Percentiles rank a stretch among this genome's conserved stretches.
Conservation (phyloP, 495 filamentous ascomycete species). For the Terfezia boudieri region DNA sequence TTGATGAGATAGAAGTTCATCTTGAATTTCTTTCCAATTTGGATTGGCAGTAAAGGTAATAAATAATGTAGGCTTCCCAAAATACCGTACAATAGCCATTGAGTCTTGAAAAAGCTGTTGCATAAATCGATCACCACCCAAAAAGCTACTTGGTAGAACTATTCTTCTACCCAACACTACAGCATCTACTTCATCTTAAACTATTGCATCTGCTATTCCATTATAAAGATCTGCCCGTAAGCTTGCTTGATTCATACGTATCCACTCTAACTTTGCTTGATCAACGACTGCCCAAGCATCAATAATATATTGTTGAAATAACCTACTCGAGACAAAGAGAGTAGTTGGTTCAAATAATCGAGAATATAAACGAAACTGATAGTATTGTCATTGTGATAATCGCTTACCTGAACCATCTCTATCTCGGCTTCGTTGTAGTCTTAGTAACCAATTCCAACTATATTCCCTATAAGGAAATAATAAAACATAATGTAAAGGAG, state of each 20-base stretch:
- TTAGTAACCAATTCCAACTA: too few species aligned
- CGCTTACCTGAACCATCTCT: too few species aligned
- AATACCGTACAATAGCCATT: conserved; percentile 7
- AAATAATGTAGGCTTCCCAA: conserved; percentile 5
- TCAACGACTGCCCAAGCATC: conserved; percentile 2
- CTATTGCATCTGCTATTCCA: conserved; percentile 2
- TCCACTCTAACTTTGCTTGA: not conserved
- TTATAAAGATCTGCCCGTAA: conserved; percentile 6
- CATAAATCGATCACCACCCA: not conserved
- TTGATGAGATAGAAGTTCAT: conserved; percentile 1
- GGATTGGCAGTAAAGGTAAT: conserved; percentile 10
- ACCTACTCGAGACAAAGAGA: conserved; percentile 1
- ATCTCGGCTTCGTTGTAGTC: too few species aligned
- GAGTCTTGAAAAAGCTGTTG: not conserved
- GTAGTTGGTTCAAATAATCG: not conserved
- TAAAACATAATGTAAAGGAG: too few species aligned
- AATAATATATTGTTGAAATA: conserved; percentile 8
- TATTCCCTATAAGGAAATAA: too few species aligned
- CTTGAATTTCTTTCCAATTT: conserved; percentile 4
- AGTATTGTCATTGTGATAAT: conserved; percentile 4
- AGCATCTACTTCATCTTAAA: not conserved
- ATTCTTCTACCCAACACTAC: not conserved
- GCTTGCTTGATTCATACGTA: conserved; percentile 1
- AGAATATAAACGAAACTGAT: conserved; percentile 3
- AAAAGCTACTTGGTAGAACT: conserved; percentile 1